phyloP scores from a whole-genome alignment of 306 rosid genomes.

The Rubus idaeus region DNA sequence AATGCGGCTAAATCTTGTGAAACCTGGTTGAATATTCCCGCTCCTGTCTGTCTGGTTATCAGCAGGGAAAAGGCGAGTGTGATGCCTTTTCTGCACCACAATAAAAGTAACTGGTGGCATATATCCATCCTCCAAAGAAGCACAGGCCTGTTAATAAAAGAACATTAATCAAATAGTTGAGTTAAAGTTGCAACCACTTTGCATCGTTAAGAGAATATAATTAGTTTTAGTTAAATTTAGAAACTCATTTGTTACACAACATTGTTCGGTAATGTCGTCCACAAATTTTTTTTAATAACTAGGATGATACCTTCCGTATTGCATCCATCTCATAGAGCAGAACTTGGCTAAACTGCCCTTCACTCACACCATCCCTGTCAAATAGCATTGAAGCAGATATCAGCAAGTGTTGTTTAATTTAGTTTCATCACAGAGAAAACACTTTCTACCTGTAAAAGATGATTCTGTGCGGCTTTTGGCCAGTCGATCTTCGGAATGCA shows the following conservation, averaged over 20 bases:
- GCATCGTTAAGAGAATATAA: neutral
- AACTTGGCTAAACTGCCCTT: constrained; percentile 79
- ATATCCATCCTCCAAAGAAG: constrained; percentile 44
- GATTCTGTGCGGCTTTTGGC: constrained; percentile 45
- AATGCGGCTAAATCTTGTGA: neutral
- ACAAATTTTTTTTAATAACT: too few relatives aligned
- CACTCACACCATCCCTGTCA: constrained; percentile 85
- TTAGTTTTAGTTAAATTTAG: neutral
- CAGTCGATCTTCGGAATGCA: constrained; percentile 41
- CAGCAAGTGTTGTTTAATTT: neutral
- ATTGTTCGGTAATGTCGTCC: too few relatives aligned
- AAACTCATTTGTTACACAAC: neutral
- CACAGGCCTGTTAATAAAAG: constrained; percentile 52
- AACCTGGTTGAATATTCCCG: constrained; percentile 86
- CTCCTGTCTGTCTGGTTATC: constrained; percentile 43
- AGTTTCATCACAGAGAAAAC: neutral
- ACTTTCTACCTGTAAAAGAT: constrained; percentile 74
- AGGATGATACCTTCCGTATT: constrained; percentile 56
- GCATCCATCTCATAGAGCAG: constrained; percentile 79
- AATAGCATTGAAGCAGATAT: constrained; percentile 1
- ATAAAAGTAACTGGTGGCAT: constrained; percentile 59
- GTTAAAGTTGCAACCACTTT: neutral
- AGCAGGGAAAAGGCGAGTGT: constrained; percentile 61
- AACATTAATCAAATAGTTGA: neutral
- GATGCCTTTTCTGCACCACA: constrained; percentile 81